Base-by-base conservation (phyloP, 169 alveolate genomes). In the Plasmodium blacklocki region DNA sequence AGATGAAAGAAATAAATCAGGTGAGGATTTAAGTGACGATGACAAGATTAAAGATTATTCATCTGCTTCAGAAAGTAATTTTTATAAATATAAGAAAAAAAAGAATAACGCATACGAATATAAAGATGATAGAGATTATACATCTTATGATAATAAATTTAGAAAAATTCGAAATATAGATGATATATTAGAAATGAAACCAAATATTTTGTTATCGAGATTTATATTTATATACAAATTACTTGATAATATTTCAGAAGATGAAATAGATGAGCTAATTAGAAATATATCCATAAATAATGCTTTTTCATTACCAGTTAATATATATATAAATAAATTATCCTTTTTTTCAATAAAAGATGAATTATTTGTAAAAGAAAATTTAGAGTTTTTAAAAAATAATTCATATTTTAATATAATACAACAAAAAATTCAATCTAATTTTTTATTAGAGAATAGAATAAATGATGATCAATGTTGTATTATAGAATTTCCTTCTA, bases 301-400 rank as follows among this genome's bases (percentile, higher is more conserved):
- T 63, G 96, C 95, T 3, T 88, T 88, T 32, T 94, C 96, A 0
- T 88, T 94, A 0, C 96, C 96, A 0, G 68, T 50, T 4, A 71
- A 67, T 62, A 83, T 83, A 43, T 83, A 56, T 62, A 83, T 83
- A 83, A 83, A 83, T 83, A 83, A 49, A 49, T 47, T 83, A 19
- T 83, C 91, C 1, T 83, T 52, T 29, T 83, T 83, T 70, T 70
- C 75, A 39, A 63, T 63, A 50, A 39, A 60, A 49, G 91, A 83
- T 26, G 91, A 83, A 32, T 29, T 83, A 56, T 83, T 83, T 62
- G 63, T 83, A 39, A 83, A 68, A 29, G 91, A 83, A 47, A 63
- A 63, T 14, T 59, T 83, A 18, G 91, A 83, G 32, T 83, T 70
- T 83, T 68, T 83, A 83, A 83, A 83, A 70, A 83, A 83, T 29